These are phyloP conservation scores for Leishmania braziliensis DNA, from an alignment of 208 protist genomes.

Conservation along the genomic window DNA sequence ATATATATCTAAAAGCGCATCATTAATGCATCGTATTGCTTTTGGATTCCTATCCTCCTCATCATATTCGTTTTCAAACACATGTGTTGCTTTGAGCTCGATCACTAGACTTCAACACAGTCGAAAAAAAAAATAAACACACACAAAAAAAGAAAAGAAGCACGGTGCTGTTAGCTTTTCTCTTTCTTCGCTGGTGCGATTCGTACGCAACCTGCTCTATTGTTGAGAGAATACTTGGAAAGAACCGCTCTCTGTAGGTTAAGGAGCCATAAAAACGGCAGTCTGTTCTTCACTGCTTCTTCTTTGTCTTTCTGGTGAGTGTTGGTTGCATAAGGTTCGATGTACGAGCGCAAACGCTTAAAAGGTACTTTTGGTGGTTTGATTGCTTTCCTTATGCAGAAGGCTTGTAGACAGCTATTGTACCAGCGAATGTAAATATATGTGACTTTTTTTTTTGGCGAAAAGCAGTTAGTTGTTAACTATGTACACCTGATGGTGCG, in stretches of 20 bases:
- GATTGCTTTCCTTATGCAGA: background rate
- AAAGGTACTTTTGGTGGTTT: background rate
- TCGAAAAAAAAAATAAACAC: no score
- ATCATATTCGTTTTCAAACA: background rate
- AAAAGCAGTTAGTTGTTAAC: background rate
- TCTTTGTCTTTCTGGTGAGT: background rate
- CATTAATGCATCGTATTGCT: background rate
- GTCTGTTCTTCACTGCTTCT: background rate
- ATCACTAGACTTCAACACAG: background rate
- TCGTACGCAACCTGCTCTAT: background rate
- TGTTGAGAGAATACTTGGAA: background rate
- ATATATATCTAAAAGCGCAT: background rate
- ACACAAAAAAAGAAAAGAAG: background rate
- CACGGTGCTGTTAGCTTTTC: background rate
- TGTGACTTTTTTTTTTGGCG: background rate
- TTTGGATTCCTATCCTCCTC: background rate
- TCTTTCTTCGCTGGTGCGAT: background rate
- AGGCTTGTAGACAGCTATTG: background rate
- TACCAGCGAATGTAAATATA: background rate
- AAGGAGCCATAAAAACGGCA: no score
- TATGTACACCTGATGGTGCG: background rate
- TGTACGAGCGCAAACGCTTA: slow-evolving; percentile 21
- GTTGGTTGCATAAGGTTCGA: slow-evolving; percentile 5
- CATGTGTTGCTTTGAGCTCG: no score
- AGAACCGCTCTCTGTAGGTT: background rate